Conservation (phyloP, 2,329 filamentous ascomycete genomes). For the Exophiala sp. region DNA sequence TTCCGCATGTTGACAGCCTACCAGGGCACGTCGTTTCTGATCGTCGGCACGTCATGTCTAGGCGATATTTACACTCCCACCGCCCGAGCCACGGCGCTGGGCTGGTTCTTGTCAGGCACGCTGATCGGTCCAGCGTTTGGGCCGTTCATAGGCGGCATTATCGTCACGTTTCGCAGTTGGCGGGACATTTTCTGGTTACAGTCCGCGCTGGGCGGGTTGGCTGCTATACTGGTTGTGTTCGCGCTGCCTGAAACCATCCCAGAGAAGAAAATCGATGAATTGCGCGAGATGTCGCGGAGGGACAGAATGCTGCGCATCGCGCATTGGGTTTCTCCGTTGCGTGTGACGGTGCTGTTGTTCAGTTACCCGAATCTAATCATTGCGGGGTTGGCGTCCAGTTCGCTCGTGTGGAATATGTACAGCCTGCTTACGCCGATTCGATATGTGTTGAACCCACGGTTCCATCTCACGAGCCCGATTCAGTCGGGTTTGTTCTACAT, state of each 20-base stretch:
- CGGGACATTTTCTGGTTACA: conserved; percentile 75
- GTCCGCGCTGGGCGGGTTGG: conserved; percentile 61
- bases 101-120: conserved; percentile 69
- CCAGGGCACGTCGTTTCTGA: conserved; percentile 70
- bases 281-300: conserved; percentile 51
- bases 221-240: conserved; percentile 59
- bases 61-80: conserved; percentile 64
- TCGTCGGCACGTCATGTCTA: conserved; percentile 67
- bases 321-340: conserved; percentile 63
- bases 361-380: conserved; percentile 66
- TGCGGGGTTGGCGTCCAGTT: conserved; percentile 57
- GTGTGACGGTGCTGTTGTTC: conserved; percentile 60
- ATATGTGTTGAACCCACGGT: conserved; percentile 71
- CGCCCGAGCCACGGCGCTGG: conserved; percentile 67
- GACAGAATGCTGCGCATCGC: conserved; percentile 54
- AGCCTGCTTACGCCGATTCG: conserved; percentile 65
- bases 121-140: conserved; percentile 69
- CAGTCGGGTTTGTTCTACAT: conserved; percentile 71
- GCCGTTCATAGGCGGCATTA: conserved; percentile 67
- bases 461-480: conserved; percentile 63
- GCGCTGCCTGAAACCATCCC: conserved; percentile 72
- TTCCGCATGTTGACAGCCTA: conserved; percentile 73
- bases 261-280: conserved; percentile 58
- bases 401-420: conserved; percentile 74
- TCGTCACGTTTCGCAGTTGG: conserved; percentile 72